Base-by-base conservation (phyloP, 306 rosid species). In the Lagenaria siceraria region DNA sequence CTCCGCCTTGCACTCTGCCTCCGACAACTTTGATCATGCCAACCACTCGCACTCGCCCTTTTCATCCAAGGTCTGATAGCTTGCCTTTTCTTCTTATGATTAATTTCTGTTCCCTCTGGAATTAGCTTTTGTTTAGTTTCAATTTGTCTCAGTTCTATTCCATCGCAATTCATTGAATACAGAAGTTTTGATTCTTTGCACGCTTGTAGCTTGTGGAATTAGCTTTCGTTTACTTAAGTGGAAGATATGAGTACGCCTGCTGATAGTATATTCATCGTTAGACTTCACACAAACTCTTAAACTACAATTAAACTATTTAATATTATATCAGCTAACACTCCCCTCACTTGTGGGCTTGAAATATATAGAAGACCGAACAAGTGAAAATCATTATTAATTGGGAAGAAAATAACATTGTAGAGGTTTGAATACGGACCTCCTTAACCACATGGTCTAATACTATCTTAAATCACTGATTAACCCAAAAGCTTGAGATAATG, bases 1-100 rank as follows among this genome's bases (percentile, higher is more conserved):
- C 29, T 84, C 94, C 29, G 85, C 91, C 38, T 17, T 71, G 38
- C 33, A 84, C 56, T 82, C 84, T 36, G 81, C 90, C 58, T 87
- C 83, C 78, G 89, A 77, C n/a, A 89, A 90, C 66, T 82, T 82
- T 79, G 72, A 82, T 85, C 78, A 88, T 81, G 56, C 51, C 43
- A 60, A 70, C 19, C 63, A 68, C 42, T 60, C 59, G 31, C 70
- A 72, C 6, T 66, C 80, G 10, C 19, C 74, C 8, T 64, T 53
- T 13, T 77, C 87, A 25, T 84, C 89, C 73, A 83, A 87, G 91
- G 98, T 90, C 33, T 73, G 77, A 40, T 75, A 65, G 80, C 18
- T 36, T 65, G 0, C n/a, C 15, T 27, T 7, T 29, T 29, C 33
- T 29, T 29, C 3, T 29, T 29, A 29, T 29, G n/a, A 25, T 42